A percentile compares a stretch with the other conserved stretches of the same genome.
phyloP scores from a whole-genome alignment of 495 filamentous ascomycete species.

The Hypoxylon rickii region DNA sequence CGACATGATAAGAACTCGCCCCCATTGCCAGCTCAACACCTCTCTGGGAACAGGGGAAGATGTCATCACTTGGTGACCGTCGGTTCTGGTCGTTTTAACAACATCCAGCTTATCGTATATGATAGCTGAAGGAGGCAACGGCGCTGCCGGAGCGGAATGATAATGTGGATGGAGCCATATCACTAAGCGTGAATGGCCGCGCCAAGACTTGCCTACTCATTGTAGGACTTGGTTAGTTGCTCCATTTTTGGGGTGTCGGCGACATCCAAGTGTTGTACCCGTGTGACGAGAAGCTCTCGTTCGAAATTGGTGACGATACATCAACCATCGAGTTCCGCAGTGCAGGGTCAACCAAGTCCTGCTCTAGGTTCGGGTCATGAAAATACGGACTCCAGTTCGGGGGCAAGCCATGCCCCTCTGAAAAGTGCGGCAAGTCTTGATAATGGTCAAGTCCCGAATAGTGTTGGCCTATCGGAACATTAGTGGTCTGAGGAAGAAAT shows the following conservation, averaged over 20 bases:
- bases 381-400: slow-evolving; percentile 35
- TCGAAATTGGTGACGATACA: slow-evolving; percentile 31
- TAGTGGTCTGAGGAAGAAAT: slow-evolving; percentile 15
- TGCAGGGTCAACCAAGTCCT: slow-evolving; percentile 38
- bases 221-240: slow-evolving; percentile 28
- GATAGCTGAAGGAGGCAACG: slow-evolving; percentile 1
- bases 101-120: slow-evolving; percentile 6
- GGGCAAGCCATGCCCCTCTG: slow-evolving; percentile 28
- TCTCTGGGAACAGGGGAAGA: slow-evolving; percentile 17
- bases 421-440: slow-evolving; percentile 26
- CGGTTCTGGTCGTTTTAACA: slow-evolving; percentile 9
- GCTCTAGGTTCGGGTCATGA: slow-evolving; percentile 28
- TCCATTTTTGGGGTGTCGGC: slow-evolving; percentile 35
- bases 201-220: slow-evolving; percentile 2
- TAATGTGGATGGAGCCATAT: slow-evolving; percentile 6
- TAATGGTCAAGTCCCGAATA: slow-evolving; percentile 38
- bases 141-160: slow-evolving; percentile 5
- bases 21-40: slow-evolving; percentile 15
- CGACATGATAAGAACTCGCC: slow-evolving; percentile 19
- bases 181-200: too few relatives aligned
- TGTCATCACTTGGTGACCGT: slow-evolving; percentile 13
- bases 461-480: slow-evolving; percentile 31
- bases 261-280: slow-evolving; percentile 38
- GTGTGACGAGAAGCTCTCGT: slow-evolving; percentile 33
- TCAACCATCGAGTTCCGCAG: slow-evolving; percentile 37